Base-by-base conservation (phyloP, 768 basidiomycete genomes). In the Sarcomyxa edulis region DNA sequence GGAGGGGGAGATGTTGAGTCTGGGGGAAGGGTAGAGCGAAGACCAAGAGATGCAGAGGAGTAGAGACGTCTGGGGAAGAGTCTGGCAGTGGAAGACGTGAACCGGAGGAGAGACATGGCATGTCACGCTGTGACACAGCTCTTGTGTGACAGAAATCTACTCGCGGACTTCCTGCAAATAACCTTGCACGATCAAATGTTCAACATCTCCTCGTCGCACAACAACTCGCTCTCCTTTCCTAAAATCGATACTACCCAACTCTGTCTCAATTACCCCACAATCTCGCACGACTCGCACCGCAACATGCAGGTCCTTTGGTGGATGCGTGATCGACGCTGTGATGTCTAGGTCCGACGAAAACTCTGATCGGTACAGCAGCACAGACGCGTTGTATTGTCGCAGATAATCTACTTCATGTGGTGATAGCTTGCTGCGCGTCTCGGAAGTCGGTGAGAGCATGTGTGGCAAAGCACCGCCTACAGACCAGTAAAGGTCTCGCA, bases 171-270 rank as follows among this genome's bases (percentile, higher is more conserved):
- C 81, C 65, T 97, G 89, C 48, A 99, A 65, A 59, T 84, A 95
- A 4, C 94, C 94, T 53, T 93, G 88, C 1, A 94, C 81, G 49
- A 98, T 90, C 49, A 98, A 71, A 57, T 94, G 84, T 57, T 99
- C 96, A 45, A 99, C 83, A 55, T 94, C 91, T 6, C 86, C 76
- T 48, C 90, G 68, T 25, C 88, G 70, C 36, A 97, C 83, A 71
- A 93, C 81, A 51, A 89, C 95, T 46, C 95, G 66, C 59, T 91
- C 84, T 0, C 93, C 95, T 58, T 83, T 87, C 53, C 76, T 74
- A 54, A 98, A 93, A 58, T 94, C 85, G 42, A 99, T 83, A 40
- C 76, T 83, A 7, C 96, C 96, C 40, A 84, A 66, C 61, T 96
- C 92, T 1, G 94, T 91, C 59, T 92, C 84, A 14, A 99, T 89